These are phyloP conservation scores for Yarrowia porcina DNA, from an alignment of 805 yeast species.

Conservation along the genomic window DNA sequence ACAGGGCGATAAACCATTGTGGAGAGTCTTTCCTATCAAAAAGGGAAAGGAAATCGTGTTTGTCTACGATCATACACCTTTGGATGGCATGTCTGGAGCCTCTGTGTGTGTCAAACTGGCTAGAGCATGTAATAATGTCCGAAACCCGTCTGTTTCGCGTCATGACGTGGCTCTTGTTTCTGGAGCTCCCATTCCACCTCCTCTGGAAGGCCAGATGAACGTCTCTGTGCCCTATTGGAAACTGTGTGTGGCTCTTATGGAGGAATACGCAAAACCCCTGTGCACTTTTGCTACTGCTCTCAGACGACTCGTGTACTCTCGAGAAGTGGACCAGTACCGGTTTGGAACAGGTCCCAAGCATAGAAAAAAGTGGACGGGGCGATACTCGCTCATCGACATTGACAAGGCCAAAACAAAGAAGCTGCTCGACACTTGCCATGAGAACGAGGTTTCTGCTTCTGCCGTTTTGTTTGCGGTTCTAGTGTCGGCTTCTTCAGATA, in stretches of 20 bases:
- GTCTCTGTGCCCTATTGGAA: slow-evolving; percentile 19
- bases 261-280: slow-evolving; percentile 11
- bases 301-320: not conserved
- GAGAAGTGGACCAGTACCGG: slow-evolving; percentile 14
- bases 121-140: not conserved
- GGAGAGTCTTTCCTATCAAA: slow-evolving; percentile 30
- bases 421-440: not conserved
- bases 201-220: slow-evolving; percentile 20
- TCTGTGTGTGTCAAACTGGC: slow-evolving; percentile 11
- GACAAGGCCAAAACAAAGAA: slow-evolving; percentile 3
- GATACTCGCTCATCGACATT: slow-evolving; percentile 7
- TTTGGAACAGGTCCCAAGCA: not conserved
- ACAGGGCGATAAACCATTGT: slow-evolving; percentile 27
- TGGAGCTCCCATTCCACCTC: slow-evolving; percentile 10
- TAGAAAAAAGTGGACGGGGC: slow-evolving; percentile 1
- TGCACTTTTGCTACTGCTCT: slow-evolving; percentile 19
- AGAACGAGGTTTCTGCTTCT: slow-evolving; percentile 9
- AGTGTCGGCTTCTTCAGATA: slow-evolving; percentile 2
- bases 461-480: slow-evolving; percentile 8
- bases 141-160: not conserved
- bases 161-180: slow-evolving; percentile 15
- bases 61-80: slow-evolving; percentile 31
- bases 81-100: slow-evolving; percentile 33
- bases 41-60: slow-evolving; percentile 27
- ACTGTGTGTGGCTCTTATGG: slow-evolving; percentile 17